Conservation (phyloP, 805 yeast genomes). For the Kodamaea leandrae region DNA sequence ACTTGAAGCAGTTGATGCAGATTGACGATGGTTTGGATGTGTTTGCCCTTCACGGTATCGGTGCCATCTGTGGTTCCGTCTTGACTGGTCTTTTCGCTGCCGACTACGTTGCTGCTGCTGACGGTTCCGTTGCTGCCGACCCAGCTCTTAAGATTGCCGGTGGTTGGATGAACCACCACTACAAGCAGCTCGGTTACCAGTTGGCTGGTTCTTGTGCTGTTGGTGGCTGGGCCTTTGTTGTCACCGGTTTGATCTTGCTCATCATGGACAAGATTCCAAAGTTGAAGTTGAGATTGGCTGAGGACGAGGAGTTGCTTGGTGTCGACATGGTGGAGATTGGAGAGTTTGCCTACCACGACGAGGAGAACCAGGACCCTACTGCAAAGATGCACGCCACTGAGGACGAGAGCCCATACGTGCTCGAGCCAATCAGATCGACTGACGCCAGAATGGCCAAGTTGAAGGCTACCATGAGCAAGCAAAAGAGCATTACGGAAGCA, state of each 20-base stretch:
- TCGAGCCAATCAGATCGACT: slow-evolving; percentile 75
- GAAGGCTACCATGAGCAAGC: slow-evolving; percentile 21
- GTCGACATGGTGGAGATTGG: slow-evolving; percentile 90
- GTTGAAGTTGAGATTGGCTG: slow-evolving; percentile 75
- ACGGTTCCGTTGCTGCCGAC: slow-evolving; percentile 51
- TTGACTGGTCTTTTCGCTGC: slow-evolving; percentile 93
- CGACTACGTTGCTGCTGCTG: slow-evolving; percentile 81
- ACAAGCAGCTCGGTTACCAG: slow-evolving; percentile 82
- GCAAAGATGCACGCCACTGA: neutral
- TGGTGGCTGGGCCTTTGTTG: slow-evolving; percentile 70
- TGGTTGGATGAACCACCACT: slow-evolving; percentile 88
- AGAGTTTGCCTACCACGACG: slow-evolving; percentile 74
- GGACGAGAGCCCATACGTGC: slow-evolving; percentile 44
- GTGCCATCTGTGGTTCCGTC: slow-evolving; percentile 81
- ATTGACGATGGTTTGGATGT: slow-evolving; percentile 96
- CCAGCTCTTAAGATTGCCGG: slow-evolving; percentile 51
- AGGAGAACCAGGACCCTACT: slow-evolving; percentile 29
- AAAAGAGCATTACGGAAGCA: neutral
- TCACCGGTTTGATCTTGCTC: slow-evolving; percentile 66
- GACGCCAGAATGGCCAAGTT: slow-evolving; percentile 38
- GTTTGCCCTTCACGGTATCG: slow-evolving; percentile 90
- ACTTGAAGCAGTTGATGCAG: slow-evolving; percentile 63
- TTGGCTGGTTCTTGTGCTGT: slow-evolving; percentile 72
- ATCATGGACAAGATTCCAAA: slow-evolving; percentile 74
- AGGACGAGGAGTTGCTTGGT: slow-evolving; percentile 85